Evolutionary conservation across 2,329 filamentous ascomycete species (phyloP).

Genomic region (Exophiala viscosa): DNA sequence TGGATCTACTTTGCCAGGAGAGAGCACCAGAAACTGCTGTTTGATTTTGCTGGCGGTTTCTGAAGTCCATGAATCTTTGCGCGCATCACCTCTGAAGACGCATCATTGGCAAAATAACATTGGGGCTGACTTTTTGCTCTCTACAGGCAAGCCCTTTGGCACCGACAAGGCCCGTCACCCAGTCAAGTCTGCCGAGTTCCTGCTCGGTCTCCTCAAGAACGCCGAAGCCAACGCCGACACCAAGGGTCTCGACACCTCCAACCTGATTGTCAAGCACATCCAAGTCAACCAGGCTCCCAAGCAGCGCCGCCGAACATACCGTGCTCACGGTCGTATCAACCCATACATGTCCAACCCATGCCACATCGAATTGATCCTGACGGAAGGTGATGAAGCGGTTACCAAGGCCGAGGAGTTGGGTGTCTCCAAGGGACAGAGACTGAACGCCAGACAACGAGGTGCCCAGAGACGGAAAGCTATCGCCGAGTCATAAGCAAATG

Average conservation of each 20-base stretch:
- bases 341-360: slow-evolving; percentile 99
- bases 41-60: neutral
- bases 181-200: slow-evolving; percentile 97
- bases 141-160: slow-evolving; percentile 94
- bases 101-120: neutral
- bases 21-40: too few relatives aligned
- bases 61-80: neutral
- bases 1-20: neutral
- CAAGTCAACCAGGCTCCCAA: slow-evolving; percentile 99
- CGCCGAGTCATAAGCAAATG: slow-evolving; percentile 40
- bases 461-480: slow-evolving; percentile 59
- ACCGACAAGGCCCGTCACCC: slow-evolving; percentile 98
- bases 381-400: slow-evolving; percentile 93
- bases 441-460: slow-evolving; percentile 91
- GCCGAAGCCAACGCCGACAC: slow-evolving; percentile 94
- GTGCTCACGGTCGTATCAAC: slow-evolving; percentile 99
- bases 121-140: slow-evolving; percentile 9
- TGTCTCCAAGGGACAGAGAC: slow-evolving; percentile 60
- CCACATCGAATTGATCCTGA: slow-evolving; percentile 99
- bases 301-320: slow-evolving; percentile 98
- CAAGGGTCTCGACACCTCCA: slow-evolving; percentile 95
- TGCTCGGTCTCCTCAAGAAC: slow-evolving; percentile 95
- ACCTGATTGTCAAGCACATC: slow-evolving; percentile 99
- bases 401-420: slow-evolving; percentile 72
- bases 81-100: neutral